A percentile compares a stretch with the other conserved stretches of the same genome.
Conservation (phyloP, 192 early-diverging fungal species). For the Gryganskiella cystojenkinii region DNA sequence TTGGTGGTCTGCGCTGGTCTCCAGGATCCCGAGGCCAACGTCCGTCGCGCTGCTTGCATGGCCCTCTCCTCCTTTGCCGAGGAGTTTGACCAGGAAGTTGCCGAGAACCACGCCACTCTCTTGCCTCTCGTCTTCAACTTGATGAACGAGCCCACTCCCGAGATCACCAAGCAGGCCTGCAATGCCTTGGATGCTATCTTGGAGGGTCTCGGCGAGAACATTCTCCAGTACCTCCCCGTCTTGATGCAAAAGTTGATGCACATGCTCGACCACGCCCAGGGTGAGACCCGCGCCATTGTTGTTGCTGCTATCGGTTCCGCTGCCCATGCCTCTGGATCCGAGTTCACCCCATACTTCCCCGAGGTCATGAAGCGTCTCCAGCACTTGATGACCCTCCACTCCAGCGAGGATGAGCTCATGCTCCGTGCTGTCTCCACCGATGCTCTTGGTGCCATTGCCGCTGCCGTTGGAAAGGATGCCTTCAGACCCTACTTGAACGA, state of each 20-base stretch:
- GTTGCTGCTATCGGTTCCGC: slow-evolving; percentile 90
- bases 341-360: slow-evolving; percentile 83
- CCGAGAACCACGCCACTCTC: slow-evolving; percentile 81
- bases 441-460: slow-evolving; percentile 85
- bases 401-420: slow-evolving; percentile 76
- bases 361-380: slow-evolving; percentile 75
- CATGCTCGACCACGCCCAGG: slow-evolving; percentile 75
- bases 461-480: slow-evolving; percentile 85
- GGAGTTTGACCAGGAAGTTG: slow-evolving; percentile 85
- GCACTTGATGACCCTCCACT: slow-evolving; percentile 75
- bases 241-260: slow-evolving; percentile 85
- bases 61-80: slow-evolving; percentile 83
- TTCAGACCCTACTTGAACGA: slow-evolving; percentile 82
- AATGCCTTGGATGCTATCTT: slow-evolving; percentile 92
- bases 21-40: slow-evolving; percentile 80
- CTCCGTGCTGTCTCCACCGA: slow-evolving; percentile 90
- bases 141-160: slow-evolving; percentile 78
- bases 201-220: slow-evolving; percentile 83
- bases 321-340: slow-evolving; percentile 82
- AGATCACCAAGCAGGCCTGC: slow-evolving; percentile 82
- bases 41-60: slow-evolving; percentile 90
- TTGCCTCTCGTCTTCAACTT: slow-evolving; percentile 88
- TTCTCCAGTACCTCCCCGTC: slow-evolving; percentile 82
- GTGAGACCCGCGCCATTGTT: slow-evolving; percentile 81
- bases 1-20: slow-evolving; percentile 81